Evolutionary conservation across 2,329 filamentous ascomycete species (phyloP).

Genomic region (Fusarium duplospermum): DNA sequence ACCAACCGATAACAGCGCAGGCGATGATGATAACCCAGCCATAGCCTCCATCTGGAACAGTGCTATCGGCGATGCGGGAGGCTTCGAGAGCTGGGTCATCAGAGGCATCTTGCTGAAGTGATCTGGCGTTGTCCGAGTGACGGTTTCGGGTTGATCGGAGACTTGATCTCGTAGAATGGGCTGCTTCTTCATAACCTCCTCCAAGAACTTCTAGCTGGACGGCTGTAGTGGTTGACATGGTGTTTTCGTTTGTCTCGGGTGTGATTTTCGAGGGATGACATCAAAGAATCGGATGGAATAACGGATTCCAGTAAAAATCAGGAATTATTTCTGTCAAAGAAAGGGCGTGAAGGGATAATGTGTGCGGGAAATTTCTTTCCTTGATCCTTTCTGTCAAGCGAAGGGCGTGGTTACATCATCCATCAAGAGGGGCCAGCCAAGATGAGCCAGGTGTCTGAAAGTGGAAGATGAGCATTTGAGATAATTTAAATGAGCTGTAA

Average conservation of each 20-base stretch:
- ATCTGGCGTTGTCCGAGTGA: background rate
- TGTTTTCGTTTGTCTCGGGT: background rate
- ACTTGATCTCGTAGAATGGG: background rate
- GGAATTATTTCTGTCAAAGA: background rate
- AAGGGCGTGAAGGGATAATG: background rate
- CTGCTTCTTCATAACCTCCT: slow-evolving; percentile 5
- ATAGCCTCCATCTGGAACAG: slow-evolving; percentile 44
- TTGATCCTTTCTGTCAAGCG: slow-evolving; percentile 11
- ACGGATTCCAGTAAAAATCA: background rate
- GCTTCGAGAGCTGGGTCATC: slow-evolving; percentile 38
- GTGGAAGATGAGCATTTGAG: fast-evolving
- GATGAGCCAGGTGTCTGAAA: background rate
- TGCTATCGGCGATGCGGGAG: slow-evolving; percentile 34
- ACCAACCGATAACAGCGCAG: slow-evolving; percentile 51
- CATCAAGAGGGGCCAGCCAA: background rate
- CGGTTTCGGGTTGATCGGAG: slow-evolving; percentile 24
- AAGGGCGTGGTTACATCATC: slow-evolving; percentile 30
- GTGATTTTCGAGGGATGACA: background rate
- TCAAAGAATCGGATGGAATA: background rate
- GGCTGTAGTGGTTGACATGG: slow-evolving; percentile 32
- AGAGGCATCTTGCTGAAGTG: background rate
- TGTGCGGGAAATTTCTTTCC: background rate
- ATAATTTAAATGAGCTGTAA: background rate
- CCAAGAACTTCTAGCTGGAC: slow-evolving; percentile 27
- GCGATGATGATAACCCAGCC: slow-evolving; percentile 44